Percentiles rank a stretch among this genome's conserved stretches.
Conservation (phyloP, 805 yeast genomes). For the Sungouiozyma intestinalis region DNA sequence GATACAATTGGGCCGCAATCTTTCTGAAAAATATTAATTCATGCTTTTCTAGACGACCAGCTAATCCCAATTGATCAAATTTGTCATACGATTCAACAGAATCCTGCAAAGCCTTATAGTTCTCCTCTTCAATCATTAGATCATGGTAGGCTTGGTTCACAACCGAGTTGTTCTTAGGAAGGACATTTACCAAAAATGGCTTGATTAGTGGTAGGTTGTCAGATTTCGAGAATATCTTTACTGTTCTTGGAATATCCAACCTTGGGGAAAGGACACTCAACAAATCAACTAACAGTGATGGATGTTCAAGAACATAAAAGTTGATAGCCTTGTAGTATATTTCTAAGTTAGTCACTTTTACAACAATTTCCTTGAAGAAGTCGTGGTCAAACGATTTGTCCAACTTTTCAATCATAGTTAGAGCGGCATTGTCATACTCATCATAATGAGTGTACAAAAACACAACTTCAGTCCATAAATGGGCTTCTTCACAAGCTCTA, state of each 20-base stretch:
- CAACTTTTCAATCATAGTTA: constrained; percentile 91
- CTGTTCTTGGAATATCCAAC: constrained; percentile 89
- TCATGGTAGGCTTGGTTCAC: constrained; percentile 96
- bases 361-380: constrained; percentile 88
- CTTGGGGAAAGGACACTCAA: constrained; percentile 77
- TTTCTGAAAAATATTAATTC: constrained; percentile 87
- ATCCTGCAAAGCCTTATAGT: constrained; percentile 77
- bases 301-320: constrained; percentile 87
- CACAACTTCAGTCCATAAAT: constrained; percentile 91
- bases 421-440: constrained; percentile 98
- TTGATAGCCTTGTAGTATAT: constrained; percentile 95
- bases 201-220: constrained; percentile 94
- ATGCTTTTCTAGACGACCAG: constrained; percentile 87
- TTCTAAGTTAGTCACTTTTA: constrained; percentile 91
- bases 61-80: constrained; percentile 86
- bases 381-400: constrained; percentile 88
- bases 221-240: constrained; percentile 85
- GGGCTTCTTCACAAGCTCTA: constrained; percentile 86
- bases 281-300: constrained; percentile 79
- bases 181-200: constrained; percentile 86
- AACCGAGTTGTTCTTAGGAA: constrained; percentile 79
- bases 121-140: constrained; percentile 90
- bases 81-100: constrained; percentile 85
- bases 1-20: constrained; percentile 87
- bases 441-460: constrained; percentile 97